These are phyloP conservation scores for Fusarium illudens DNA, from an alignment of 2,329 filamentous ascomycete genomes.

Conservation along the genomic window DNA sequence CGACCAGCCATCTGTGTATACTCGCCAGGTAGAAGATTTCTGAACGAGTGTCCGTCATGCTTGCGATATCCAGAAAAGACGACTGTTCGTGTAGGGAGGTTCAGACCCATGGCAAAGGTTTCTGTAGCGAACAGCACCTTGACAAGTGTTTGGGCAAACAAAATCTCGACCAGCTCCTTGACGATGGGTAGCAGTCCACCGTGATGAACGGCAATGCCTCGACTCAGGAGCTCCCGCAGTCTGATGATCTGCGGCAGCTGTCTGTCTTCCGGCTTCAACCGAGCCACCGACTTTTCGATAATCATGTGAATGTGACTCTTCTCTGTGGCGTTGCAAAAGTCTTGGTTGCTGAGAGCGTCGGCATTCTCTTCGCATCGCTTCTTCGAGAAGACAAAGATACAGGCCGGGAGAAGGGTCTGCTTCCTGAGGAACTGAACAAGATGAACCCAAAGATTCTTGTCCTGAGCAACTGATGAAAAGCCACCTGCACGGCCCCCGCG, in stretches of 20 bases:
- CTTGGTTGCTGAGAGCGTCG: constrained; percentile 91
- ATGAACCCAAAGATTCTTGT: constrained; percentile 96
- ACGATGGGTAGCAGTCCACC: constrained; percentile 94
- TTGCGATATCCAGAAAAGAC: constrained; percentile 98
- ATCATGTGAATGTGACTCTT: constrained; percentile 99
- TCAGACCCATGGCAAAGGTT: constrained; percentile 98
- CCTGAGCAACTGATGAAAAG: constrained; percentile 88
- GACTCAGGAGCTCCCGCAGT: constrained; percentile 81
- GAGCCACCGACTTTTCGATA: constrained; percentile 91
- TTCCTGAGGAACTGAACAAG: constrained; percentile 92
- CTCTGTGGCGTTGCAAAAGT: constrained; percentile 91
- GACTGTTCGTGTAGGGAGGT: constrained; percentile 93
- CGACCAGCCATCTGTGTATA: constrained; percentile 99
- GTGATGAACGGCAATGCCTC: constrained; percentile 96
- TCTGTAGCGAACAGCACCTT: constrained; percentile 98
- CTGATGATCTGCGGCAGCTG: constrained; percentile 91
- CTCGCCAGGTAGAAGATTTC: constrained; percentile 91
- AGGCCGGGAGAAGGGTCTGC: constrained; percentile 85
- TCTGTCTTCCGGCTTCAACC: constrained; percentile 89
- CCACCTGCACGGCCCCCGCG: constrained; percentile 85
- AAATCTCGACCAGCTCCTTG: constrained; percentile 95
- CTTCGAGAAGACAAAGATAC: constrained; percentile 99
- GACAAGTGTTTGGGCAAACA: constrained; percentile 93
- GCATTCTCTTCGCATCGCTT: constrained; percentile 98
- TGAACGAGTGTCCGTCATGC: constrained; percentile 90